These are phyloP conservation scores for Cladorrhinum samala DNA, from an alignment of 495 filamentous ascomycete genomes.

Conservation along the genomic window DNA sequence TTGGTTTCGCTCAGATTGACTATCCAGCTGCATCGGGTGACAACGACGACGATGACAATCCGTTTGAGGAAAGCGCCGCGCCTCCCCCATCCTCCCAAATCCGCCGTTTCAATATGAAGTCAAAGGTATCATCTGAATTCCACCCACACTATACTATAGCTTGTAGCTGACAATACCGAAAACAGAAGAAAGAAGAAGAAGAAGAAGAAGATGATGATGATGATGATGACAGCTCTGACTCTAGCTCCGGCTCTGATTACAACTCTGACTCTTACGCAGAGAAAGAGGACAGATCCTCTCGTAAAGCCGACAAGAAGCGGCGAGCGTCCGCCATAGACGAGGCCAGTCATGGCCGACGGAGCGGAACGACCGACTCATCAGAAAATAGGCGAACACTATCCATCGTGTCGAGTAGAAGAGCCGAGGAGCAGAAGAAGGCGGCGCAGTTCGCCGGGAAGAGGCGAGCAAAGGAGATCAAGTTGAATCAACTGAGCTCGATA, in stretches of 20 bases:
- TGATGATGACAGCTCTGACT: slow-evolving; percentile 16
- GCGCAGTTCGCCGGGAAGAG: slow-evolving; percentile 44
- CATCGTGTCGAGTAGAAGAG: slow-evolving; percentile 24
- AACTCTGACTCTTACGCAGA: neutral
- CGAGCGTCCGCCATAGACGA: slow-evolving; percentile 3
- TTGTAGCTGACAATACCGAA: too few relatives aligned
- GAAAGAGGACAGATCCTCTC: neutral
- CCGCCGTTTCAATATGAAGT: slow-evolving; percentile 39
- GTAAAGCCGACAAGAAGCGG: slow-evolving; percentile 5
- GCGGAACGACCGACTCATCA: neutral
- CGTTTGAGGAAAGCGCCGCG: slow-evolving; percentile 4
- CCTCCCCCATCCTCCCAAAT: slow-evolving; percentile 14
- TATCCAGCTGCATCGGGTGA: slow-evolving; percentile 6
- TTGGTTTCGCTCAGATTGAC: slow-evolving; percentile 47
- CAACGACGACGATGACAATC: slow-evolving; percentile 11
- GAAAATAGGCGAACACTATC: slow-evolving; percentile 15
- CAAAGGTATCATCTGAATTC: slow-evolving; percentile 23
- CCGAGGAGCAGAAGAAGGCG: slow-evolving; percentile 36
- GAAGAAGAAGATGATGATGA: slow-evolving; percentile 9
- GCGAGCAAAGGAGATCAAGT: slow-evolving; percentile 52
- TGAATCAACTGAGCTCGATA: slow-evolving; percentile 48
- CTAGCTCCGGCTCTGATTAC: slow-evolving; percentile 9
- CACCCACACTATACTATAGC: neutral
- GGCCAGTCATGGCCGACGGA: slow-evolving; percentile 19
- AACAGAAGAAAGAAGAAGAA: slow-evolving; percentile 5